phyloP scores from a whole-genome alignment of 2,329 filamentous ascomycete genomes.

The Balansia obtecta region DNA sequence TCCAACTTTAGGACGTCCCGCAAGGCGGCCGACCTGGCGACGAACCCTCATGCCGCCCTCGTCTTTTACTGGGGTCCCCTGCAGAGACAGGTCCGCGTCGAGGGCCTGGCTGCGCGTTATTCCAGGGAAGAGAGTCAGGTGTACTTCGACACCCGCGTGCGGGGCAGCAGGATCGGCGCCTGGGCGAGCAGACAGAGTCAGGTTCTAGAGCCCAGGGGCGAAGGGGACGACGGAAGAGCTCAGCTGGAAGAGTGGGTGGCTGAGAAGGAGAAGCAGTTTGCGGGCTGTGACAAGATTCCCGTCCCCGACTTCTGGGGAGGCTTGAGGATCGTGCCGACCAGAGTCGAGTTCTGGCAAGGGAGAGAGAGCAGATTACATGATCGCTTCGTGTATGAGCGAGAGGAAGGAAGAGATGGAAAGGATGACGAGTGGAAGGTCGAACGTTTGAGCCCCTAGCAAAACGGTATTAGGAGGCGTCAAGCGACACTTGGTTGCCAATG shows the following conservation, averaged over 20 bases:
- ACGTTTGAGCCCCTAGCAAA: slow-evolving; percentile 54
- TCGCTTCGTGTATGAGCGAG: slow-evolving; percentile 72
- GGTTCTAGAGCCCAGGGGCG: slow-evolving; percentile 43
- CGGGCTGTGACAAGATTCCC: slow-evolving; percentile 66
- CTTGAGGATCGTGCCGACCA: slow-evolving; percentile 69
- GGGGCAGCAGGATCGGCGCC: slow-evolving; percentile 75
- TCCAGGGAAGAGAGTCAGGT: slow-evolving; percentile 56
- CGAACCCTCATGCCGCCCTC: slow-evolving; percentile 67
- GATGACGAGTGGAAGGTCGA: slow-evolving; percentile 50
- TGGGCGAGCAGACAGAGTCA: slow-evolving; percentile 88
- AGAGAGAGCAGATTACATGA: slow-evolving; percentile 84
- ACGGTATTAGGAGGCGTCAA: neutral
- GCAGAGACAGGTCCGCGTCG: slow-evolving; percentile 84
- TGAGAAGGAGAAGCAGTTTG: slow-evolving; percentile 65
- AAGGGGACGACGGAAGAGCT: slow-evolving; percentile 53
- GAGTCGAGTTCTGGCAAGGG: slow-evolving; percentile 94
- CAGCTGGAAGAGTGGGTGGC: slow-evolving; percentile 66
- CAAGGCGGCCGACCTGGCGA: slow-evolving; percentile 54
- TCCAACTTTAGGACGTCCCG: slow-evolving; percentile 76
- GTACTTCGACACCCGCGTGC: slow-evolving; percentile 56
- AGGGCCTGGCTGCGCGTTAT: slow-evolving; percentile 61
- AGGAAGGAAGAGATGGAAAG: slow-evolving; percentile 23
- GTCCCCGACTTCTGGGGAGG: slow-evolving; percentile 95
- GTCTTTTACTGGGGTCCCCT: slow-evolving; percentile 84
- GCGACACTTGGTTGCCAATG: slow-evolving; percentile 3